Base-by-base conservation (phyloP, 75 land plant species). In the Cryptomeria japonica region DNA sequence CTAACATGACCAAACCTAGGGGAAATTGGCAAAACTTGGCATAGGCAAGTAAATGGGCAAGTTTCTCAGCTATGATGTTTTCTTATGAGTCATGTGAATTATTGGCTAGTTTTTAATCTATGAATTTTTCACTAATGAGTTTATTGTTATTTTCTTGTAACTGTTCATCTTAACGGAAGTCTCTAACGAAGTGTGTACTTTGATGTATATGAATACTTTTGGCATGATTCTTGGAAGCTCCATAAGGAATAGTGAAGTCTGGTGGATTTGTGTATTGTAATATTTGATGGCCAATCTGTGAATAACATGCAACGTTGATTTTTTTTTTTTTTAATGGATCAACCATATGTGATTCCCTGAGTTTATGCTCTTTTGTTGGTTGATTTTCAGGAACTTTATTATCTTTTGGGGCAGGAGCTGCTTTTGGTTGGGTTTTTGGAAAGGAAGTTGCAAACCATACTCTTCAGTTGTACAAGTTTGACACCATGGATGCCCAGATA, bases 391-490 rank as follows among this genome's bases (percentile, higher is more conserved):
- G 96, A 85, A 89, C 96, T 84, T 53, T 90, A 44, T 53, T 91
- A 53, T 88, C 94, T 36, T 87, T 95, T 36, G 90, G 61, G 22
- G 93, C 91, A 15, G 96, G 96, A 56, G 93, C 94, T 79, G 92
- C 89, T 22, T 87, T 91, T 86, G 92, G 95, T 56, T 89, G 90
- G 91, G 87, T 90, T 25, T 88, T 95, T 73, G 95, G 93, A 36
- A 89, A 92, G 46, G 96, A 95, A 88, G 61, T 92, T 87, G 96
- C 95, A 79, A 95, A 88, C 58, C 93, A 92, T 83, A 88, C 85
- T 47, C 55, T 90, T 25, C 95, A 93, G 70, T 90, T 95, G 11
- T 95, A 95, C 87, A 90, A 93, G 91, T 88, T 93, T 90, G 93
- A 94, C 73, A 91, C 94, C 73, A 76, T 91, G 90, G 91, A 90